phyloP scores from a whole-genome alignment of 768 basidiomycete species.

The Tulasnella sp. region DNA sequence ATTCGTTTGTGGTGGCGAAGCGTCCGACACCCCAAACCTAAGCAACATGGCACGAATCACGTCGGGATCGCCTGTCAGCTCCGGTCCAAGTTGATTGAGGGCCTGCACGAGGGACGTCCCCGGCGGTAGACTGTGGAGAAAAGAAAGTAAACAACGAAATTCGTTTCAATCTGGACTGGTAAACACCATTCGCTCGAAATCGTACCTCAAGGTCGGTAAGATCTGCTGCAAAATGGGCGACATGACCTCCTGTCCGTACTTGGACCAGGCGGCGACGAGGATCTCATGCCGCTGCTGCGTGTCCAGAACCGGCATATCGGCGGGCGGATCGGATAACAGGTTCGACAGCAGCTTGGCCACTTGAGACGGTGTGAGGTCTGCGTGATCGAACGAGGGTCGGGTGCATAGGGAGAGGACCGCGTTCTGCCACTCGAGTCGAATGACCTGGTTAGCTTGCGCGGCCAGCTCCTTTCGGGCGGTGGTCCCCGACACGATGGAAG shows the following conservation, averaged over 20 bases:
- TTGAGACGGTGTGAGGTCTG: slow-evolving; percentile 62
- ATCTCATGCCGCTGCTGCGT: slow-evolving; percentile 62
- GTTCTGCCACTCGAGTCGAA: slow-evolving; percentile 70
- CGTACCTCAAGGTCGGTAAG: slow-evolving; percentile 61
- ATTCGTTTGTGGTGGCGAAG: slow-evolving; percentile 55
- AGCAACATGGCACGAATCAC: slow-evolving; percentile 54
- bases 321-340: slow-evolving; percentile 57
- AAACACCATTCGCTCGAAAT: slow-evolving; percentile 7
- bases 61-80: slow-evolving; percentile 64
- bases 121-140: slow-evolving; percentile 42
- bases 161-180: slow-evolving; percentile 1
- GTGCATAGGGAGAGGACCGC: slow-evolving; percentile 66
- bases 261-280: slow-evolving; percentile 61
- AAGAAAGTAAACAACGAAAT: slow-evolving; percentile 12
- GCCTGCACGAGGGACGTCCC: slow-evolving; percentile 63
- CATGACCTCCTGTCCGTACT: slow-evolving; percentile 68
- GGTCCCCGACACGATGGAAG: slow-evolving; percentile 54
- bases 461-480: slow-evolving; percentile 47
- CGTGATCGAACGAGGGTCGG: slow-evolving; percentile 70
- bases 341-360: slow-evolving; percentile 71
- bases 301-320: slow-evolving; percentile 62
- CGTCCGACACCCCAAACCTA: slow-evolving; percentile 64
- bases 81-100: slow-evolving; percentile 65
- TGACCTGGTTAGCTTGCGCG: slow-evolving; percentile 48
- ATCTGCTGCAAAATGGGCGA: slow-evolving; percentile 63